Conservation (phyloP, 257 asterid species). For the Verbena officinalis region DNA sequence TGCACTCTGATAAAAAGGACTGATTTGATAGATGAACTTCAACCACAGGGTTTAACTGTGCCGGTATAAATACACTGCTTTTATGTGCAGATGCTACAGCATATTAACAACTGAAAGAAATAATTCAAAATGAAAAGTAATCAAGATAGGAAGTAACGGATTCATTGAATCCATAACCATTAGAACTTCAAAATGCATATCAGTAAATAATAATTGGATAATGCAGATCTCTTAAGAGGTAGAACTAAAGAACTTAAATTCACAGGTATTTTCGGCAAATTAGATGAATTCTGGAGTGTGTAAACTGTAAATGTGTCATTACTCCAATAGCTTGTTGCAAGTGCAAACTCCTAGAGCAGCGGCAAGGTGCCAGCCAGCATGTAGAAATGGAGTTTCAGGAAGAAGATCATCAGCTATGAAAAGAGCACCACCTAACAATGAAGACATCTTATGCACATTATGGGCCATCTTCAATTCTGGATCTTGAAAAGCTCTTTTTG, state of each 20-base stretch:
- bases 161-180: neutral
- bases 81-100: neutral
- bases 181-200: neutral
- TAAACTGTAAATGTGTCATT: too few relatives aligned
- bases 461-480: slow-evolving; percentile 74
- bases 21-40: slow-evolving; percentile 22
- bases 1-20: neutral
- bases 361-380: slow-evolving; percentile 96
- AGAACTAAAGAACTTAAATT: too few relatives aligned
- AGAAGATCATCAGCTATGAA: slow-evolving; percentile 77
- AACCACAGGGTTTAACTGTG: slow-evolving; percentile 18
- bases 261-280: slow-evolving; percentile 62
- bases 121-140: neutral
- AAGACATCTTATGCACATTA: slow-evolving; percentile 80
- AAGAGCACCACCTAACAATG: slow-evolving; percentile 73
- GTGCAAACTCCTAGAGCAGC: slow-evolving; percentile 88
- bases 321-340: slow-evolving; percentile 78
- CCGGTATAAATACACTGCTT: slow-evolving; percentile 25
- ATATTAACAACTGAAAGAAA: neutral
- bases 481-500: slow-evolving; percentile 77
- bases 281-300: slow-evolving; percentile 14
- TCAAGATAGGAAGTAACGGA: neutral
- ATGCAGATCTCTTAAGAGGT: neutral
- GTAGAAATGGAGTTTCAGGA: slow-evolving; percentile 77
- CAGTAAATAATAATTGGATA: too few relatives aligned